Evolutionary conservation across 768 basidiomycete species (phyloP), one percentile per base, ranked within the genome.

Genomic region (Suillus plorans): DNA sequence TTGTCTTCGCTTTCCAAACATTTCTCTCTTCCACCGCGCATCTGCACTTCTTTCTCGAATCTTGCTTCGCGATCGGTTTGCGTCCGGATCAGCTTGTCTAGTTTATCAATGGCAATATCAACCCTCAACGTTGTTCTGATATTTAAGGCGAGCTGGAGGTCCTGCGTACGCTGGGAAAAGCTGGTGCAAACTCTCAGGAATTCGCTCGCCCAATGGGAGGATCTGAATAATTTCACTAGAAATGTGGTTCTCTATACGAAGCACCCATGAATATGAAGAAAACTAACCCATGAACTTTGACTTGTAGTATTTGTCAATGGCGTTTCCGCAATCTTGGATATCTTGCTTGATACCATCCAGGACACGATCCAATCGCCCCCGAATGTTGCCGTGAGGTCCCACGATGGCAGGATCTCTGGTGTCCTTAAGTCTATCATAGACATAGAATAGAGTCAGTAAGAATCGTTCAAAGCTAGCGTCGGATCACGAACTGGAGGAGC

Each of bases 231-330:
- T 62, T 77, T 79, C 53, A 75, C 73, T 59, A 63, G 42, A 31
- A 58, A 68, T 31, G 63, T 56, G 25, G 31, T 39, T 68, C 20
- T 34, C 63, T 9, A 65, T 57, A 31, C 63, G 63, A 39, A 25
- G 31, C 6, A 22, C 3, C 6, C 20, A 31, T 4, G 10, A 63
- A 50, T 42, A 18, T 5, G 22, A 44, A 14, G 22, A 44, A 53
- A 22, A 73, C 77, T 20, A 18, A 78, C 81, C 76, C 6, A 83
- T 66, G 57, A 82, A 74, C 20, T 76, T 72, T 60, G 82, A 81
- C 66, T 82, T 83, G 39, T 79, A 62, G 63, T 84, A 85, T 3
- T 74, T 73, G 62, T 86, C 84, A 66, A 82, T 82, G 16, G 74
- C 76, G 39, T 80, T 80, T 3, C 79, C 81, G 64, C 81, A 82